Percentiles rank a stretch among this genome's conserved stretches.
Conservation (phyloP, 2,329 filamentous ascomycete species). For the Zymoseptoria brevis region DNA sequence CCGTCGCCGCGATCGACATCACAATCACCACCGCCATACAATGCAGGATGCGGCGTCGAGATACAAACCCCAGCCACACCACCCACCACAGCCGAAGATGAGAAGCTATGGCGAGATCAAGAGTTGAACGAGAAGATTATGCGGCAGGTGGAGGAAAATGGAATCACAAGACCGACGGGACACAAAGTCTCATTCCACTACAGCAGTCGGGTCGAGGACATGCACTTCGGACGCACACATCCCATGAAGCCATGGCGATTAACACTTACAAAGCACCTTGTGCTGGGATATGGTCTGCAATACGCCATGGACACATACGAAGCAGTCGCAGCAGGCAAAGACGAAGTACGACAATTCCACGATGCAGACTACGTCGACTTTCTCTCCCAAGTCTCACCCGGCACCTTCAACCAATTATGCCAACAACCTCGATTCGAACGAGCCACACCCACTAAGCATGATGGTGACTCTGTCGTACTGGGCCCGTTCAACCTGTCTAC, state of each 20-base stretch:
- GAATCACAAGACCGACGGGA: constrained; percentile 71
- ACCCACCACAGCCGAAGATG: constrained; percentile 44
- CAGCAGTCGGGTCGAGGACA: constrained; percentile 96
- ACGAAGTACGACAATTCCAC: constrained; percentile 83
- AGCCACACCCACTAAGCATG: constrained; percentile 34
- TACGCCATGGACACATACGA: constrained; percentile 94
- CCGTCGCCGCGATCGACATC: constrained; percentile 14
- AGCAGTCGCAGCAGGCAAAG: constrained; percentile 72
- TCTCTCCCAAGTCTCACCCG: constrained; percentile 42
- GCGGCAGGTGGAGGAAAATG: constrained; percentile 49
- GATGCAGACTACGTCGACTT: constrained; percentile 86
- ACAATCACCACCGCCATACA: constrained; percentile 7
- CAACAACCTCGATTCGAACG: constrained; percentile 36
- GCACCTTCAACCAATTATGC: constrained; percentile 46
- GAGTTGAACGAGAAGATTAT: constrained; percentile 47
- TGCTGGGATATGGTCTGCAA: constrained; percentile 91
- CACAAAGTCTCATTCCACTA: constrained; percentile 96
- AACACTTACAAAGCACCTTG: constrained; percentile 87
- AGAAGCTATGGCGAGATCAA: constrained; percentile 24
- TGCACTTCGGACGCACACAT: constrained; percentile 82
- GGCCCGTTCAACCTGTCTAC: constrained; percentile 64
- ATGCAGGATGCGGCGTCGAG: constrained; percentile 9
- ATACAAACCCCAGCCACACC: constrained; percentile 25
- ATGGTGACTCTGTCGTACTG: constrained; percentile 36
- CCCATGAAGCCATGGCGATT: constrained; percentile 99